A percentile compares a stretch with the other conserved stretches of the same genome.
phyloP scores from a whole-genome alignment of 2,329 filamentous ascomycete genomes.

The Arthrinium puccinioides region DNA sequence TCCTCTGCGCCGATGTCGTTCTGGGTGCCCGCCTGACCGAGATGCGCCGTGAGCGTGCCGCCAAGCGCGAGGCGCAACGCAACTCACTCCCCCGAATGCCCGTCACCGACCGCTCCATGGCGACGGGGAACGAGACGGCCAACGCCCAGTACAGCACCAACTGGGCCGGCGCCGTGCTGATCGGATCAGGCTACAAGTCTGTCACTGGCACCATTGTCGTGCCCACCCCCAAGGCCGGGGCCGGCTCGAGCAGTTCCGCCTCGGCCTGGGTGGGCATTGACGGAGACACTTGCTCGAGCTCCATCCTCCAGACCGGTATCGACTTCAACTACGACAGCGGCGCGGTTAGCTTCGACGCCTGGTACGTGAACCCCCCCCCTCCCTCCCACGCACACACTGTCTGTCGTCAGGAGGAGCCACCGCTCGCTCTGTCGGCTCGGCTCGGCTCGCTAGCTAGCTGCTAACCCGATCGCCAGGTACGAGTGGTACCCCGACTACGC shows the following conservation, averaged over 20 bases:
- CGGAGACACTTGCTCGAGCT: conserved; percentile 45
- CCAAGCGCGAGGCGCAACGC: conserved; percentile 18
- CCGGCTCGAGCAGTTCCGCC: conserved; percentile 27
- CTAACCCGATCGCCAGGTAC: conserved; percentile 22
- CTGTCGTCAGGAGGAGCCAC: too few species aligned
- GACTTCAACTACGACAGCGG: conserved; percentile 43
- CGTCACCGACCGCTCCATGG: conserved; percentile 13
- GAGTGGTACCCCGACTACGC: conserved; percentile 54
- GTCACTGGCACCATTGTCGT: conserved; percentile 47
- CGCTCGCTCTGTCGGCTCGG: not conserved
- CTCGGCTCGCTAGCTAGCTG: not conserved
- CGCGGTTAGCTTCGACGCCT: conserved; percentile 41
- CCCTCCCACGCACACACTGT: not conserved
- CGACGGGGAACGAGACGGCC: not conserved
- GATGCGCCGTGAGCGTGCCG: conserved; percentile 27
- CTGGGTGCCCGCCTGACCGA: conserved; percentile 38
- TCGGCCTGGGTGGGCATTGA: conserved; percentile 57
- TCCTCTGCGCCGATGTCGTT: conserved; percentile 31
- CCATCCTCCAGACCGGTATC: conserved; percentile 51
- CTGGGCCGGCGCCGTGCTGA: conserved; percentile 53
- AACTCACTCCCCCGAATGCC: conserved; percentile 18
- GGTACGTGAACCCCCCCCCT: conserved; percentile 20
- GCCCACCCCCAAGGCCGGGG: conserved; percentile 36
- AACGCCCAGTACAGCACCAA: conserved; percentile 45
- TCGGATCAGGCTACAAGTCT: conserved; percentile 41